These are phyloP conservation scores for Diophrys appendiculata DNA, from an alignment of 73 alveolate species.

Conservation along the genomic window DNA sequence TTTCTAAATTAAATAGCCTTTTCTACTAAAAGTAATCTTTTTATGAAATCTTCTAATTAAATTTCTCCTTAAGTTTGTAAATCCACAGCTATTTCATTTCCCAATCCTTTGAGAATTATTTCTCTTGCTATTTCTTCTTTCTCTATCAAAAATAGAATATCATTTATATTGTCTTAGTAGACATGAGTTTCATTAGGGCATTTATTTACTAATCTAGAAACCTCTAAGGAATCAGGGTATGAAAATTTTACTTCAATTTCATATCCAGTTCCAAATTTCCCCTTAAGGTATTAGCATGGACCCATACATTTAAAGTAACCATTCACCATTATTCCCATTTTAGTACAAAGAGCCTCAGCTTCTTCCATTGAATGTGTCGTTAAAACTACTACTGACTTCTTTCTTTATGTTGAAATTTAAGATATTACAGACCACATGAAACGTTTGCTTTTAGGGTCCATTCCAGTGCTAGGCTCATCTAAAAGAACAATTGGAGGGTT, in stretches of 20 bases:
- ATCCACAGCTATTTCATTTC: neutral
- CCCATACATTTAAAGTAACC: constrained; percentile 82
- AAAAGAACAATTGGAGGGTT: constrained; percentile 79
- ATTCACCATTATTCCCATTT: constrained; percentile 88
- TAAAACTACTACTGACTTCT: constrained; percentile 71
- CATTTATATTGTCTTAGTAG: neutral
- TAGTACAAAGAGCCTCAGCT: constrained; percentile 84
- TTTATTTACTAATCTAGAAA: too few relatives aligned
- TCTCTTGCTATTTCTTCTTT: neutral
- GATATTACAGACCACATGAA: constrained; percentile 86
- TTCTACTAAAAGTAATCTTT: neutral
- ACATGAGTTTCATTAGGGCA: neutral
- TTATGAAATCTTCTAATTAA: neutral
- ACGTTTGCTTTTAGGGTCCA: constrained; percentile 89
- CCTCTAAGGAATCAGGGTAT: constrained; percentile 49
- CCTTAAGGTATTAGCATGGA: constrained; percentile 61
- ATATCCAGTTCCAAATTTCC: constrained; percentile 80
- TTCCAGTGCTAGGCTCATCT: constrained; percentile 88
- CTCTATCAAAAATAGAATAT: neutral
- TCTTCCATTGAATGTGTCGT: constrained; percentile 92
- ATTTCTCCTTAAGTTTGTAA: neutral
- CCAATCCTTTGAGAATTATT: neutral
- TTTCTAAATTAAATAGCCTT: neutral
- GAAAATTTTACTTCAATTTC: constrained; percentile 72
- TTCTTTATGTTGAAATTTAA: constrained; percentile 65